Evolutionary conservation across 768 basidiomycete species (phyloP), one percentile per base, ranked within the genome.

Genomic region (Boletus speciosus): DNA sequence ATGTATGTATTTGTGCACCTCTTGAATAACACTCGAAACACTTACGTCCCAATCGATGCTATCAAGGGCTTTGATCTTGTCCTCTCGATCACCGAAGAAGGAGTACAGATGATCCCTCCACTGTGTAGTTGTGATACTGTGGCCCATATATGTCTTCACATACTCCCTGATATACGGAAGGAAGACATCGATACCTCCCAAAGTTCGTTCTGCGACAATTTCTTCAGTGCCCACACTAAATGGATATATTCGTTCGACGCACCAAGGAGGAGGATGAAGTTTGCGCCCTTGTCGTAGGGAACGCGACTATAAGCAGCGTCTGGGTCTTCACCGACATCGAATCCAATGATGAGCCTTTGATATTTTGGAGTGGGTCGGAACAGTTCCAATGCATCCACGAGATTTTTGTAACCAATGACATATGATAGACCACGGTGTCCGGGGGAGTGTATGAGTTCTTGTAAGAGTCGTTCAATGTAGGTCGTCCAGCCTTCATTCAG

Each of bases 401-500:
- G 77, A 0, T 74, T 78, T 56, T 88, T 90, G 19, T 78, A 74
- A 3, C 93, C 93, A 53, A 89, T 86, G 55, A 91, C 74, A 69
- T 79, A 96, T 8, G 84, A 82, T 64, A 98, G 89, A 16, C 84
- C 92, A 45, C 93, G 84, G 47, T 86, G 82, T 2, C 84, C 84
- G 11, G 88, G 81, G 1, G 86, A 81, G 66, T 91, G 83, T 10
- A 93, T 74, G 42, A 77, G 72, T 58, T 85, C 78, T 45, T 83
- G 83, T 42, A 96, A 74, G 8, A 96, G 74, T 21, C 93, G 84
- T 67, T 98, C 96, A 31, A 91, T 85, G 65, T 95, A 98, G 0
- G 90, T 93, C 36, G 96, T 98, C 88, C 90, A 96, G 27, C 93
- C 89, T 74, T 95, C 90, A 64, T 93, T 94, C 41, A 93, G 80